Conservation (phyloP, 257 asterid genomes). For the Schizonepeta tenuifolia region DNA sequence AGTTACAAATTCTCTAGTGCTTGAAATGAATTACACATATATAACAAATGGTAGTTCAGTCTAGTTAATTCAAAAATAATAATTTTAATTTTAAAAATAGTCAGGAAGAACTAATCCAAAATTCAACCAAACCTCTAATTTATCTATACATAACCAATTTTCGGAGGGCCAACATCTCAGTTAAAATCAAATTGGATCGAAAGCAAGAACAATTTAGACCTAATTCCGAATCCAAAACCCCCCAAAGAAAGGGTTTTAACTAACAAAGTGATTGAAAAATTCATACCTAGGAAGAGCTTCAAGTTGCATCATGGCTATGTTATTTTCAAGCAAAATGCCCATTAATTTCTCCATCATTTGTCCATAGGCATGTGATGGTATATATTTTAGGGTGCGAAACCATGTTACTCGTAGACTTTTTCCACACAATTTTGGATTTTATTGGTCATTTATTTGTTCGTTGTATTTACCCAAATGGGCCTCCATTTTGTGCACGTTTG, state of each 20-base stretch:
- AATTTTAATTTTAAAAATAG: too few relatives aligned
- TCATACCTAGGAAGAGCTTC: neutral
- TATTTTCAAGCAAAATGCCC: slow-evolving; percentile 19
- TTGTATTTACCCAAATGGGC: slow-evolving; percentile 34
- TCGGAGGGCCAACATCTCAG: too few relatives aligned
- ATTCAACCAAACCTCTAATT: too few relatives aligned
- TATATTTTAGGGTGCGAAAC: slow-evolving; percentile 30
- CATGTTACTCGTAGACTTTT: slow-evolving; percentile 44
- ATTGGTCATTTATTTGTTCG: slow-evolving; percentile 9
- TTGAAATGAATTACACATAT: too few relatives aligned
- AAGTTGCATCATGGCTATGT: slow-evolving; percentile 14
- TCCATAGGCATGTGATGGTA: slow-evolving; percentile 34
- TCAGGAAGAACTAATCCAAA: too few relatives aligned
- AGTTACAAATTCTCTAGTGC: too few relatives aligned
- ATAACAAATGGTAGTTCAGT: too few relatives aligned
- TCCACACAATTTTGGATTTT: slow-evolving; percentile 27
- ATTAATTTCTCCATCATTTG: neutral
- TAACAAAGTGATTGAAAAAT: neutral
- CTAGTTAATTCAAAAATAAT: too few relatives aligned
- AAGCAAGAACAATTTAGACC: neutral
- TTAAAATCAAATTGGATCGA: too few relatives aligned
- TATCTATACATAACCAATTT: too few relatives aligned
- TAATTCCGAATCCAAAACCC: neutral
- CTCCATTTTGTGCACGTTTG: slow-evolving; percentile 47
- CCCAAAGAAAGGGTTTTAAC: neutral